phyloP scores from a whole-genome alignment of 1,139 yeast genomes.

The Pichia norvegensis region DNA sequence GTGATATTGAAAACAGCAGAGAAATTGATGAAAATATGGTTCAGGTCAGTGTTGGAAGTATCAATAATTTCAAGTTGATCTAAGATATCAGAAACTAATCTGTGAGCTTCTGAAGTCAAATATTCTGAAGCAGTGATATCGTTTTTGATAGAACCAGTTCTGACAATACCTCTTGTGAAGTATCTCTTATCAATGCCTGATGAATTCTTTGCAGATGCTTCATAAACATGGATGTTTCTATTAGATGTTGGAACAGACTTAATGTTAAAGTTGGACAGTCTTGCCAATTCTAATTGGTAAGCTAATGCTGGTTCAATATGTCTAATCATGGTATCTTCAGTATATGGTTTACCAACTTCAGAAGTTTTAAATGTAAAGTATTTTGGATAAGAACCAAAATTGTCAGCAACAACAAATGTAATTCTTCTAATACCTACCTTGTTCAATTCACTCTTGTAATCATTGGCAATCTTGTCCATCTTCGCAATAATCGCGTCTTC shows the following conservation, averaged over 20 bases:
- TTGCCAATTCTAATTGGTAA: constrained; percentile 89
- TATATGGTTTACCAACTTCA: constrained; percentile 58
- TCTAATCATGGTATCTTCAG: constrained; percentile 84
- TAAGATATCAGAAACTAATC: constrained; percentile 90
- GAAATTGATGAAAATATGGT: constrained; percentile 93
- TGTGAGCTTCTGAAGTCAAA: constrained; percentile 89
- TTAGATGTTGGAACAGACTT: constrained; percentile 94
- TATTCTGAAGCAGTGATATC: constrained; percentile 91
- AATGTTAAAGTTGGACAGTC: constrained; percentile 89
- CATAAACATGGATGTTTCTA: constrained; percentile 94
- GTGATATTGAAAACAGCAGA: constrained; percentile 89
- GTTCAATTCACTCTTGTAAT: constrained; percentile 60
- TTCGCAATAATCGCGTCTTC: constrained; percentile 63
- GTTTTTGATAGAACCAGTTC: constrained; percentile 91
- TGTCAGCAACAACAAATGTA: constrained; percentile 80
- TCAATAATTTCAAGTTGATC: constrained; percentile 93
- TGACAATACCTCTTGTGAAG: constrained; percentile 93
- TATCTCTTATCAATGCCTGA: constrained; percentile 82
- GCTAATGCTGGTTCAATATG: constrained; percentile 98
- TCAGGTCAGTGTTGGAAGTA: constrained; percentile 89
- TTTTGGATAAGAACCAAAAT: constrained; percentile 82
- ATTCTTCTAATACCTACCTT: constrained; percentile 80
- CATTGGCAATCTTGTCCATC: constrained; percentile 59
- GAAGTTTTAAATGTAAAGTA: constrained; percentile 76
- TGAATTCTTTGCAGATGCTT: constrained; percentile 91